Evolutionary conservation across 2,329 filamentous ascomycete genomes (phyloP).

Genomic region (Fusarium dimerum): DNA sequence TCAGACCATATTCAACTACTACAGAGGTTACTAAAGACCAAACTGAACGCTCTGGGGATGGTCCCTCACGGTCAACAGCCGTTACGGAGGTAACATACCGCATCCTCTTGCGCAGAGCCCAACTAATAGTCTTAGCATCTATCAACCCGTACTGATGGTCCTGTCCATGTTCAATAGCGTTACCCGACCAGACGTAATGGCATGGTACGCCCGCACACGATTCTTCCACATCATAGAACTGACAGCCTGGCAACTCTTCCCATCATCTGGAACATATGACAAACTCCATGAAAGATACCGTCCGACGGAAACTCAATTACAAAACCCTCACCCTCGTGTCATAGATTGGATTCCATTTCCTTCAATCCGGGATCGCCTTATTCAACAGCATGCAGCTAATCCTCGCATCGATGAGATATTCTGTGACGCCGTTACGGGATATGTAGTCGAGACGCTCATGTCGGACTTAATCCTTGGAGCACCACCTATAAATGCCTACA

Average conservation of each 20-base stretch:
- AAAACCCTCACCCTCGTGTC: constrained; percentile 28
- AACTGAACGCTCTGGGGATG: constrained; percentile 19
- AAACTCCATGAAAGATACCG: constrained; percentile 32
- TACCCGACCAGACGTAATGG: constrained; percentile 36
- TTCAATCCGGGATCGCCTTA: constrained; percentile 30
- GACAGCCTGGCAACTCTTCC: constrained; percentile 35
- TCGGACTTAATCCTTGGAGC: constrained; percentile 29
- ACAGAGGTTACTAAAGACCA: constrained; percentile 26
- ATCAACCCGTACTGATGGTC: constrained; percentile 33
- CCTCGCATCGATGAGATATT: constrained; percentile 35
- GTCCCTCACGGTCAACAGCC: constrained; percentile 13
- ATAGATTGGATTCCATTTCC: constrained; percentile 36
- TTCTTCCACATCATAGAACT: constrained; percentile 37
- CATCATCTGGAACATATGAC: constrained; percentile 28
- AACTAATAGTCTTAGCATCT: constrained; percentile 16
- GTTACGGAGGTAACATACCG: constrained; percentile 10
- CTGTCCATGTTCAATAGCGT: constrained; percentile 38
- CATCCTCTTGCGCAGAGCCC: fast-evolving
- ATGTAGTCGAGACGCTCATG: constrained; percentile 34
- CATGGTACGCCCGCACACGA: constrained; percentile 42
- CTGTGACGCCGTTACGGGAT: constrained; percentile 35
- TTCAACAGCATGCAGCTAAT: constrained; percentile 33
- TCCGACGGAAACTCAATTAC: constrained; percentile 28
- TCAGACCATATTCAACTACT: constrained; percentile 33
- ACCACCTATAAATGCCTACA: constrained; percentile 28